Evolutionary conservation across 176 grass and related monocot genomes (phyloP).

Genomic region (Cenchrus americanus): DNA sequence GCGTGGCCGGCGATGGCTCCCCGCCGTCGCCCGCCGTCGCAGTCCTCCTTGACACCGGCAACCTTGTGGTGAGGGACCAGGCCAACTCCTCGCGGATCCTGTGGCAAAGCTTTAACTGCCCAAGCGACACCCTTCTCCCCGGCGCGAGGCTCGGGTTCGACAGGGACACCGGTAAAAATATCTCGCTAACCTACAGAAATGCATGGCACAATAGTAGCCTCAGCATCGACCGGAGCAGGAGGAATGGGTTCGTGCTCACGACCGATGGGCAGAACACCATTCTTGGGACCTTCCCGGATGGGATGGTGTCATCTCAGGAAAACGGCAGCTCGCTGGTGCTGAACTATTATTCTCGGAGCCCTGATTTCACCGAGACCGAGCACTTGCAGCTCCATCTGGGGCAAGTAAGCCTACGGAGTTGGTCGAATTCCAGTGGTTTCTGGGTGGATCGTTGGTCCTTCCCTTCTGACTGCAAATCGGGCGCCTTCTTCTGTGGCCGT

Average conservation of each 20-base stretch:
- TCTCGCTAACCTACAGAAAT: slow-evolving; percentile 8
- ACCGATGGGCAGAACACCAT: background rate
- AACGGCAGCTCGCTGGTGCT: slow-evolving; percentile 38
- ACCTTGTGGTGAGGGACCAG: slow-evolving; percentile 33
- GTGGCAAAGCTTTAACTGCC: slow-evolving; percentile 60
- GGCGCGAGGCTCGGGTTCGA: slow-evolving; percentile 50
- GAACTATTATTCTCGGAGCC: background rate
- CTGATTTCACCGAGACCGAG: slow-evolving; percentile 3
- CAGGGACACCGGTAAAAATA: slow-evolving; percentile 43
- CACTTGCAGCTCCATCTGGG: slow-evolving; percentile 47
- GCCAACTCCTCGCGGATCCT: slow-evolving; percentile 21
- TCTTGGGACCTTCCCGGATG: slow-evolving; percentile 35
- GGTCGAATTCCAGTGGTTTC: slow-evolving; percentile 12
- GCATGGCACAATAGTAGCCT: slow-evolving; percentile 36
- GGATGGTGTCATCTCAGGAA: slow-evolving; percentile 32
- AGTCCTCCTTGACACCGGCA: slow-evolving; percentile 29
- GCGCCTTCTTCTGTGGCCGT: slow-evolving; percentile 42
- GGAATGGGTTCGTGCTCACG: slow-evolving; percentile 46
- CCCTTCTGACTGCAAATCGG: slow-evolving; percentile 38
- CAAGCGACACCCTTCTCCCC: slow-evolving; percentile 52
- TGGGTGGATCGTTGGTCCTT: slow-evolving; percentile 38
- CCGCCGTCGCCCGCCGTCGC: background rate
- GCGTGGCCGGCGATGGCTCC: background rate
- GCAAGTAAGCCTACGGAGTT: slow-evolving; percentile 19
- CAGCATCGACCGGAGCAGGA: slow-evolving; percentile 25